Percentiles rank a stretch among this genome's conserved stretches.
These are phyloP conservation scores for Eutrema salsugineum DNA, from an alignment of 441 rosid genomes.

Conservation along the genomic window DNA sequence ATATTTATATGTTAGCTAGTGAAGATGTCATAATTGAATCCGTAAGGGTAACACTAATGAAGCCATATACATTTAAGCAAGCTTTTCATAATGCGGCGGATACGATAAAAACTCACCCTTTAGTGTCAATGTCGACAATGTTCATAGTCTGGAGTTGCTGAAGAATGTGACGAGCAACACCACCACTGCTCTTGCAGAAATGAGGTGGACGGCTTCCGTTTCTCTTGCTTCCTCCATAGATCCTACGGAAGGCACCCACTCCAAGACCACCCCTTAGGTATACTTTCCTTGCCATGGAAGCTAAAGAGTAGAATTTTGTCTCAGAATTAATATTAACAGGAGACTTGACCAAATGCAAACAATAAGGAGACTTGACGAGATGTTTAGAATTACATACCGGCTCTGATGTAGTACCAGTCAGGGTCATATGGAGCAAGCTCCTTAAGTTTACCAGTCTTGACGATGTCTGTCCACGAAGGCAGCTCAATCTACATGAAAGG, in stretches of 20 bases:
- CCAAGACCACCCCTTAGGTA: constrained; percentile 94
- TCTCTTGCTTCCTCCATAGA: constrained; percentile 94
- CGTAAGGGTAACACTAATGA: neutral
- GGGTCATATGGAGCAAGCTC: constrained; percentile 97
- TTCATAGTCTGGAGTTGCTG: constrained; percentile 75
- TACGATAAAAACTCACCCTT: constrained; percentile 54
- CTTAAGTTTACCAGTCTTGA: constrained; percentile 79
- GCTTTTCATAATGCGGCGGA: neutral
- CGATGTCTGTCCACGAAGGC: constrained; percentile 90
- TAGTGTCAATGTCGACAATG: constrained; percentile 67
- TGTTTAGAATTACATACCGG: constrained; percentile 41
- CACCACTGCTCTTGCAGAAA: constrained; percentile 92
- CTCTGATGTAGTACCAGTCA: constrained; percentile 94
- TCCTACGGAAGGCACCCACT: constrained; percentile 87
- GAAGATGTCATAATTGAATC: neutral
- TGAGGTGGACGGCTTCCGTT: constrained; percentile 91
- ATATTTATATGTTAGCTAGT: neutral
- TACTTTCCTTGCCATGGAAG: constrained; percentile 92
- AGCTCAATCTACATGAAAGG: constrained; percentile 58
- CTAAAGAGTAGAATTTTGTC: constrained; percentile 26
- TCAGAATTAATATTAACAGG: too few relatives aligned
- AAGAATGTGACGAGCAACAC: constrained; percentile 85
- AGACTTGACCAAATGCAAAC: neutral
- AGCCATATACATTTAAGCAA: too few relatives aligned
- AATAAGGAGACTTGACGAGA: neutral